phyloP scores from a whole-genome alignment of 805 yeast species.

The Candida ipomoeae region DNA sequence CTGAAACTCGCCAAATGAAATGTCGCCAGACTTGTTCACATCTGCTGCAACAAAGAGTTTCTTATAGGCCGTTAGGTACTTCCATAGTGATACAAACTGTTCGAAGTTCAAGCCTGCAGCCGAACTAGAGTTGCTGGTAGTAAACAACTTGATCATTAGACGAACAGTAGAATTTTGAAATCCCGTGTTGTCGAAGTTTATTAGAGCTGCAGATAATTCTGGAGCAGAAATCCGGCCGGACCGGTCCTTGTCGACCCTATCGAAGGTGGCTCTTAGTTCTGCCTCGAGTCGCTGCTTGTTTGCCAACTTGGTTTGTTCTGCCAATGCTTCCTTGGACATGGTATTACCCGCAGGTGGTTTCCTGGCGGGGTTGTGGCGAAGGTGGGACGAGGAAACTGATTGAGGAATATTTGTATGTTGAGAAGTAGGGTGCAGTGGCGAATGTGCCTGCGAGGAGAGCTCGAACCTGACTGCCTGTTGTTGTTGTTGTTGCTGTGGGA shows the following conservation, averaged over 20 bases:
- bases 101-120: conserved; percentile 40
- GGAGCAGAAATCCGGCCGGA: conserved; percentile 52
- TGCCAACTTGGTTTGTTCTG: conserved; percentile 17
- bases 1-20: conserved; percentile 63
- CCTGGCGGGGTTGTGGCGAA: conserved; percentile 9
- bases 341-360: conserved; percentile 16
- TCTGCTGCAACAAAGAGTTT: conserved; percentile 61
- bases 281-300: conserved; percentile 42
- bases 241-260: conserved; percentile 49
- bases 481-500: conserved; percentile 5
- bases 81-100: conserved; percentile 67
- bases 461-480: conserved; percentile 3
- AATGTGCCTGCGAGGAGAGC: neutral
- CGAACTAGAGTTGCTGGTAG: conserved; percentile 24
- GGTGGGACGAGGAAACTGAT: neutral
- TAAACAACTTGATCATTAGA: conserved; percentile 62
- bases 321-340: conserved; percentile 21
- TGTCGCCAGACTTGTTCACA: conserved; percentile 51
- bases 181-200: conserved; percentile 60
- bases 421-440: conserved; percentile 1
- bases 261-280: conserved; percentile 48
- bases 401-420: conserved; percentile 1
- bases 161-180: conserved; percentile 58
- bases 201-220: conserved; percentile 56
- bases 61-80: conserved; percentile 63